A percentile compares a stretch with the other conserved stretches of the same genome.
phyloP scores from a whole-genome alignment of 2,329 filamentous ascomycete species.

The Chrysosporium queenslandicum region DNA sequence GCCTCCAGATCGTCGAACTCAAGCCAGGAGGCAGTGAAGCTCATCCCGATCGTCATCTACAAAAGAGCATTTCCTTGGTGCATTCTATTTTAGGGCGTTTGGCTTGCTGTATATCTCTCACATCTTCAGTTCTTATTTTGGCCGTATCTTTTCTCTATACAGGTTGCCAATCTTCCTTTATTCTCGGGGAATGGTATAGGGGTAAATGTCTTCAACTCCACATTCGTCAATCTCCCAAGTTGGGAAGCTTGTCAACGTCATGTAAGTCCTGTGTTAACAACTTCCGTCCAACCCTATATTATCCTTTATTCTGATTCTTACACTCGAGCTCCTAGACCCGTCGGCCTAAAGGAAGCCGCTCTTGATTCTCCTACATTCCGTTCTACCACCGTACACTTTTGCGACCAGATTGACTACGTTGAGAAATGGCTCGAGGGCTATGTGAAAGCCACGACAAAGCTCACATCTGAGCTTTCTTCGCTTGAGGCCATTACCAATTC shows the following conservation, averaged over 20 bases:
- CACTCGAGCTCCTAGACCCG: constrained; percentile 46
- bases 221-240: constrained; percentile 31
- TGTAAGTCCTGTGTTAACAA: constrained; percentile 26
- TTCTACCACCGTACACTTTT: constrained; percentile 73
- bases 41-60: background rate
- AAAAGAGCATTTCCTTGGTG: constrained; percentile 1
- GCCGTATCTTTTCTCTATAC: background rate
- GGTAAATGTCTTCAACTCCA: constrained; percentile 34
- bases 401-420: constrained; percentile 80
- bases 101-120: background rate
- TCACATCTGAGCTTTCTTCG: constrained; percentile 55
- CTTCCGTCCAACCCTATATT: background rate
- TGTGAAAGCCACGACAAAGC: constrained; percentile 51
- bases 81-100: constrained; percentile 3
- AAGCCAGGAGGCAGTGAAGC: background rate
- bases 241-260: constrained; percentile 39
- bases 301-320: background rate
- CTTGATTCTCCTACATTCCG: constrained; percentile 96
- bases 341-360: constrained; percentile 84
- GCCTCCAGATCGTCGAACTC: background rate
- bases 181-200: constrained; percentile 22
- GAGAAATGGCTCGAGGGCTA: constrained; percentile 84
- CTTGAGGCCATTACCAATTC: constrained; percentile 71
- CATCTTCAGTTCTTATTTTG: background rate
- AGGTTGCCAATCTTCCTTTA: background rate